Evolutionary conservation across 1,139 yeast species (phyloP).

Genomic region (Keqinozyma sinolaborantium): DNA sequence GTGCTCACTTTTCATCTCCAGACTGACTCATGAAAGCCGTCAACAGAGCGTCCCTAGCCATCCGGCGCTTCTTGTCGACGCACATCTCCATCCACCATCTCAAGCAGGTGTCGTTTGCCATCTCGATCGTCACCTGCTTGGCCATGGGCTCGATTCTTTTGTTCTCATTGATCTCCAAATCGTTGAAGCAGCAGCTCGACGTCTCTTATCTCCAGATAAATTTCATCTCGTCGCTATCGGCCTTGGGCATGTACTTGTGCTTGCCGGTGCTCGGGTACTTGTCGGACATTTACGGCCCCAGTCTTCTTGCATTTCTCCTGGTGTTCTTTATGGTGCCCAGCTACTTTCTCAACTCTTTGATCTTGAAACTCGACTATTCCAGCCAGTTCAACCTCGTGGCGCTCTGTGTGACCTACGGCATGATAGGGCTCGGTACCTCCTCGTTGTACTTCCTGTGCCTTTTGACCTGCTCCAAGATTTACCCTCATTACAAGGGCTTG

Average conservation of each 20-base stretch:
- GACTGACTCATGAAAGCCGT: constrained; percentile 1
- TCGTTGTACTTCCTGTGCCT: constrained; percentile 74
- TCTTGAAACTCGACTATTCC: constrained; percentile 7
- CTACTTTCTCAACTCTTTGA: constrained; percentile 44
- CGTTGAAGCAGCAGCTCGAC: constrained; percentile 55
- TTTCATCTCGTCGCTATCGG: constrained; percentile 69
- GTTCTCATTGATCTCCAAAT: constrained; percentile 74
- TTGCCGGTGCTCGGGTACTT: constrained; percentile 80
- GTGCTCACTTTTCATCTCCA: too few species aligned
- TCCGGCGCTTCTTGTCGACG: constrained; percentile 17
- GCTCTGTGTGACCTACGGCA: constrained; percentile 34
- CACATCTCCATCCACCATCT: constrained; percentile 23
- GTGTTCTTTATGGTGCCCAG: constrained; percentile 69
- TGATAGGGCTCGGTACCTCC: constrained; percentile 79
- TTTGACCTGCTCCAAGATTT: constrained; percentile 79
- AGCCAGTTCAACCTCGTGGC: constrained; percentile 15
- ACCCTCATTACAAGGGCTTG: constrained; percentile 69
- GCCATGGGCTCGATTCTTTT: constrained; percentile 79
- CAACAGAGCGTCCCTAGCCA: constrained; percentile 13
- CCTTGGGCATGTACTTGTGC: constrained; percentile 81
- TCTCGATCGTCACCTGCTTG: constrained; percentile 54
- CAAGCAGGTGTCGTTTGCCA: constrained; percentile 32
- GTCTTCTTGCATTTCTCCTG: constrained; percentile 62
- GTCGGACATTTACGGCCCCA: constrained; percentile 85
- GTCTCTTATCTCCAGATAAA: constrained; percentile 74